These are phyloP conservation scores for Paramecium caudatum DNA, from an alignment of 73 alveolate genomes.

Conservation along the genomic window DNA sequence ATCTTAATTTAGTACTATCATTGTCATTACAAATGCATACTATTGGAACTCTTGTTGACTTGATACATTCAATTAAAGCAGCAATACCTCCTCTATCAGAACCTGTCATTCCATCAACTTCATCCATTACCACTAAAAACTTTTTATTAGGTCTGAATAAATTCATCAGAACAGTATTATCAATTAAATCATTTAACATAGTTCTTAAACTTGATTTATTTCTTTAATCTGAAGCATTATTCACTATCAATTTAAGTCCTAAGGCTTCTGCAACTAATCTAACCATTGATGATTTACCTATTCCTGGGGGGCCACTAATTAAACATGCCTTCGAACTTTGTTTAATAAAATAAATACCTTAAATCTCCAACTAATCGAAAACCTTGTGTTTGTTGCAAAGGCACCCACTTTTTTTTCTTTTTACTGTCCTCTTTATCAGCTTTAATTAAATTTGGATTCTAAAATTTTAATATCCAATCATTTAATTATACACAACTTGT, in stretches of 20 bases:
- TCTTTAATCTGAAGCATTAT: slow-evolving; percentile 98
- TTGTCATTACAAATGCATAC: slow-evolving; percentile 99
- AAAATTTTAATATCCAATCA: slow-evolving; percentile 98
- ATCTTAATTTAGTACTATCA: slow-evolving; percentile 86
- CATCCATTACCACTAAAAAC: slow-evolving; percentile 96
- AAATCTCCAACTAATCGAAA: slow-evolving; percentile 77
- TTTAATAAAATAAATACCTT: slow-evolving; percentile 72
- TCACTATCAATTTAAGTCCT: slow-evolving; percentile 92
- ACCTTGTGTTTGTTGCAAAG: slow-evolving; percentile 86
- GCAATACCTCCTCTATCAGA: slow-evolving; percentile 99
- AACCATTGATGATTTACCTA: slow-evolving; percentile 99
- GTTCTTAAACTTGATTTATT: slow-evolving; percentile 89
- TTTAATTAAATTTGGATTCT: slow-evolving; percentile 77
- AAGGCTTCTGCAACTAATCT: slow-evolving; percentile 89
- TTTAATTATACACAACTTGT: slow-evolving; percentile 86
- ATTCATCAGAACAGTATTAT: slow-evolving; percentile 44
- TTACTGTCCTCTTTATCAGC: slow-evolving; percentile 16
- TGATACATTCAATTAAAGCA: slow-evolving; percentile 96
- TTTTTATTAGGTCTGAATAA: slow-evolving; percentile 70
- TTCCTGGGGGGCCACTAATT: slow-evolving; percentile 99
- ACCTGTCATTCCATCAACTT: slow-evolving; percentile 99
- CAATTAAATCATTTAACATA: slow-evolving; percentile 77
- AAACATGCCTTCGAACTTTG: slow-evolving; percentile 98
- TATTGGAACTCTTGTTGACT: slow-evolving; percentile 97
- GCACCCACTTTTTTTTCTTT: slow-evolving; percentile 89